A percentile compares a stretch with the other conserved stretches of the same genome.
Evolutionary conservation across 768 basidiomycete species (phyloP).

Genomic region (Pseudohyphozyma bogoriensis): DNA sequence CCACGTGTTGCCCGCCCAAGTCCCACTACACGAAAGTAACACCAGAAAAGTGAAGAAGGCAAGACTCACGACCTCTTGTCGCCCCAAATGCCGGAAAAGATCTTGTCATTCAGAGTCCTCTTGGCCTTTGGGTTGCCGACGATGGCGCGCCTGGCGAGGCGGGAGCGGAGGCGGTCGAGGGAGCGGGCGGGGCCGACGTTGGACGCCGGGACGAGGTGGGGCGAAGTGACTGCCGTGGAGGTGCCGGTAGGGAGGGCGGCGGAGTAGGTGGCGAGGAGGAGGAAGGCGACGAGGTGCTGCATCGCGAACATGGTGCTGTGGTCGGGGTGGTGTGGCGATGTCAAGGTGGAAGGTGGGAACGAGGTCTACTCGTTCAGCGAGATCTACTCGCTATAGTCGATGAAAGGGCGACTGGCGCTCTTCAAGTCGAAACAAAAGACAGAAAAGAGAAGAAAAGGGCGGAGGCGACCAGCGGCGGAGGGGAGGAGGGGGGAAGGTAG

Average conservation of each 20-base stretch:
- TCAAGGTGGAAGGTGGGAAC: too few relatives aligned
- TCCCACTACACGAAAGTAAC: too few relatives aligned
- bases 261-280: background rate
- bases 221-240: conserved; percentile 2
- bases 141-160: conserved; percentile 5
- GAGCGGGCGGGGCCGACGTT: conserved; percentile 20
- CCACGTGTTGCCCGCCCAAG: too few relatives aligned
- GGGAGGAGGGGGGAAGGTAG: background rate
- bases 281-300: background rate
- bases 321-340: background rate
- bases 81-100: background rate
- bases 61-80: too few relatives aligned
- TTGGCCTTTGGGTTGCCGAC: conserved; percentile 10
- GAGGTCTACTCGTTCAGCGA: background rate
- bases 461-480: conserved; percentile 4
- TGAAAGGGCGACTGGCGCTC: conserved; percentile 11
- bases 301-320: background rate
- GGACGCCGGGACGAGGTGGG: conserved; percentile 10
- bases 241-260: background rate
- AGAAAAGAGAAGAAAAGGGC: background rate
- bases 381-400: background rate
- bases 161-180: conserved; percentile 26
- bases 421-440: background rate
- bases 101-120: background rate
- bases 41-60: too few relatives aligned